Conservation (phyloP, 768 basidiomycete species). For the Paxillus rubicundulus region DNA sequence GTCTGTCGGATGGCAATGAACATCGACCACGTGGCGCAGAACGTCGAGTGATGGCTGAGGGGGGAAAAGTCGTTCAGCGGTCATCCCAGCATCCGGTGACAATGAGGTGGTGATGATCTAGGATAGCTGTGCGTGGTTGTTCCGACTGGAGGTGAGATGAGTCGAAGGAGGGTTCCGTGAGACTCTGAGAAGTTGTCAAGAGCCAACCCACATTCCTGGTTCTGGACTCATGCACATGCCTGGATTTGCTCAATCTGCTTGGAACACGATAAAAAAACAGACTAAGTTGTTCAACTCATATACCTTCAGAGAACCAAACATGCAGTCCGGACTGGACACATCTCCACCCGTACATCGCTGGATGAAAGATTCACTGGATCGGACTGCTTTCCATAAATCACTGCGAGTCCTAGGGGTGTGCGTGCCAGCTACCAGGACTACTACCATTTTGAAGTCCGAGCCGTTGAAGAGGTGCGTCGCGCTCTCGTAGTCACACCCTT, state of each 20-base stretch:
- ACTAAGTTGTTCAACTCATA: slow-evolving; percentile 1
- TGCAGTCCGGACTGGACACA: slow-evolving; percentile 31
- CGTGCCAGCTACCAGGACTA: slow-evolving; percentile 49
- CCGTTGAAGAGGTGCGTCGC: slow-evolving; percentile 56
- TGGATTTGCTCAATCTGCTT: slow-evolving; percentile 9
- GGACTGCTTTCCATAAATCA: slow-evolving; percentile 58
- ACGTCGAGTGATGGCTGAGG: slow-evolving; percentile 38
- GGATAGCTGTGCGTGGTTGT: not conserved
- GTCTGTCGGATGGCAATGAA: slow-evolving; percentile 93
- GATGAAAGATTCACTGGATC: slow-evolving; percentile 56
- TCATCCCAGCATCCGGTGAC: slow-evolving; percentile 9
- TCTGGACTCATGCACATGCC: slow-evolving; percentile 17
- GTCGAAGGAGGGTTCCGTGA: no score
- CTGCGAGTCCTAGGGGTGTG: slow-evolving; percentile 68
- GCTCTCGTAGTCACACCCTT: not conserved
- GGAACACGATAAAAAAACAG: slow-evolving; percentile 5
- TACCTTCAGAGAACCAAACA: slow-evolving; percentile 5
- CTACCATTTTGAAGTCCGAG: slow-evolving; percentile 52
- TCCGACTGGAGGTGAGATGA: no score
- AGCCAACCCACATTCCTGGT: no score
- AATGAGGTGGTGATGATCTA: slow-evolving; percentile 7
- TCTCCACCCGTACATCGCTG: slow-evolving; percentile 51
- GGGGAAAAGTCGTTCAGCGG: not conserved
- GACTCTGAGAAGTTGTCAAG: no score
- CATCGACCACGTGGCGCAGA: slow-evolving; percentile 73